Evolutionary conservation across 345 rosid species (phyloP), one percentile per base, ranked within the genome.

Genomic region (Gossypium herbaceum): DNA sequence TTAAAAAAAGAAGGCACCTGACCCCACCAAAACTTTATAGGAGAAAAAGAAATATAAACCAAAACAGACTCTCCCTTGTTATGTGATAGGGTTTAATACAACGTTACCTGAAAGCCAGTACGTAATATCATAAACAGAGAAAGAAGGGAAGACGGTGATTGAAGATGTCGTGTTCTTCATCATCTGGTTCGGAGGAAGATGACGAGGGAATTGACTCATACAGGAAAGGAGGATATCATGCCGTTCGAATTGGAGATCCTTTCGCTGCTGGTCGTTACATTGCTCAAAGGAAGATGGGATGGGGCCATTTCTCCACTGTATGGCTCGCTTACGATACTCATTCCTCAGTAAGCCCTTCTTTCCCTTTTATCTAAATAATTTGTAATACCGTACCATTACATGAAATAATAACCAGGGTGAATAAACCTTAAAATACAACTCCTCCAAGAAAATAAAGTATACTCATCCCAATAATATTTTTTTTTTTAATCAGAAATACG

Each of bases 231-330:
- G 99, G 99, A 0, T 96, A 96, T 79, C 99, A 96, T 73, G 99
- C 99, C 11, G 98, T 96, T 13, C 85, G 99, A 72, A 80, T 87
- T 80, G 98, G 98, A 66, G 98, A 96, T 86, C 97, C 83, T 58
- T 96, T 96, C 44, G 79, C 88, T 71, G 88, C 81, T 10, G 98
- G 98, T 72, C 94, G 98, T 47, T 93, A 92, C 80, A 85, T 96
- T 79, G 94, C 98, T 13, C 99, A 96, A 78, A 76, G 97, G 85
- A 96, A 96, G 84, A 92, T 96, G 10, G 99, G 98, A 17, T 96
- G 99, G 99, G 99, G 99, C 67, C 90, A 96, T 83, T 96, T 96
- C 86, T 96, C 99, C 71, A 96, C 97, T 72, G 99, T 96, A 17
- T 96, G 98, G 99, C 99, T 96, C 75, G 97, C 99, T 75, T 93